These are phyloP conservation scores for Spizellomyces punctatus DNA, from an alignment of 192 early-diverging fungal genomes.

Conservation along the genomic window DNA sequence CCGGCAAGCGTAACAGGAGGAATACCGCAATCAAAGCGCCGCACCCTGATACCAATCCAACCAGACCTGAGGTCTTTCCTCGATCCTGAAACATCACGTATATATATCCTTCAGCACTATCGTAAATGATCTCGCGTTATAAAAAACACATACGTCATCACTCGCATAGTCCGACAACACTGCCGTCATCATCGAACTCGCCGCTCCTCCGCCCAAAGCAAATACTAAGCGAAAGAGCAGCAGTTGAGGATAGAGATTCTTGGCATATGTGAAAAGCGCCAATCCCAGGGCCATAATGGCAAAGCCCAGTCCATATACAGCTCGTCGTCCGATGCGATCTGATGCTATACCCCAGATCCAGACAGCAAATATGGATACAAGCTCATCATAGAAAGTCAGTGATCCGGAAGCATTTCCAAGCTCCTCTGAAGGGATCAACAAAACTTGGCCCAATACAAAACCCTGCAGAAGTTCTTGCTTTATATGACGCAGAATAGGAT, in stretches of 20 bases:
- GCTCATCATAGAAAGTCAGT: slow-evolving; percentile 66
- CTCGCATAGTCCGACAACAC: slow-evolving; percentile 61
- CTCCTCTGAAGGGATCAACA: slow-evolving; percentile 28
- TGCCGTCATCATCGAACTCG: slow-evolving; percentile 70
- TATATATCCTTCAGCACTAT: neutral
- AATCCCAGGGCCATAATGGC: slow-evolving; percentile 55
- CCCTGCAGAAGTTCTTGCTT: slow-evolving; percentile 9
- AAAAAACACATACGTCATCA: slow-evolving; percentile 28
- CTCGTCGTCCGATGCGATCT: slow-evolving; percentile 58
- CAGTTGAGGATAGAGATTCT: slow-evolving; percentile 60
- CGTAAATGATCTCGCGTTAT: no score
- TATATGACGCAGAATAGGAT: neutral
- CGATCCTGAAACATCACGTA: slow-evolving; percentile 28
- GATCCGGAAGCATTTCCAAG: slow-evolving; percentile 54
- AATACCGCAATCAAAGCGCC: slow-evolving; percentile 64
- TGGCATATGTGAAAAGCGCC: slow-evolving; percentile 51
- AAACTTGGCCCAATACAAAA: slow-evolving; percentile 46
- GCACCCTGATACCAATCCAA: slow-evolving; percentile 61
- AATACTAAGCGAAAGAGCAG: slow-evolving; percentile 65
- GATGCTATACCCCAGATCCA: slow-evolving; percentile 62
- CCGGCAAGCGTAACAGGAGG: slow-evolving; percentile 52
- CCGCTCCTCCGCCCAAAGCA: slow-evolving; percentile 66
- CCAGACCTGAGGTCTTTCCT: slow-evolving; percentile 53
- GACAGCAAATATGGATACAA: slow-evolving; percentile 58
- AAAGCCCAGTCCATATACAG: slow-evolving; percentile 58